Evolutionary conservation across 1,284 basidiomycete species (phyloP), one percentile per base, ranked within the genome.

Genomic region (Trametes pubescens): DNA sequence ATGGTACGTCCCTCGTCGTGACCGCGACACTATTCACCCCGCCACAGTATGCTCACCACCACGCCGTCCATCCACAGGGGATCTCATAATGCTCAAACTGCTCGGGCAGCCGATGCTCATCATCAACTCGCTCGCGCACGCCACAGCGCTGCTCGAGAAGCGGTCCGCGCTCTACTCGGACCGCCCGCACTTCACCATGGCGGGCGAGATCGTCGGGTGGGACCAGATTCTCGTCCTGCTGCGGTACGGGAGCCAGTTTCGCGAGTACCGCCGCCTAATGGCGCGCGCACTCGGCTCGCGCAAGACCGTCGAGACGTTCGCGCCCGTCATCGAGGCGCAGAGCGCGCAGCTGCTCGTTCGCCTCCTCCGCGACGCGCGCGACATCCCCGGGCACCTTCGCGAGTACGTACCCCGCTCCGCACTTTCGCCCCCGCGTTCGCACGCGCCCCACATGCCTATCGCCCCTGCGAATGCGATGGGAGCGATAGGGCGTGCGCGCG

Each of bases 21-120:
- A 7, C 22, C 24, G 16, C 43, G 5, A 7, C 14, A n/a, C 13
- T 6, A 44, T 10, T 11, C 8, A 8, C n/a, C 32, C 29, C 29
- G 29, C 29, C n/a, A 34, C 53, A 35, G 21, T 21, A 2, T 6
- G n/a, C 51, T 6, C 35, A 22, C 32, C 47, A 0, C 32, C 7
- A 35, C 10, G 21, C 13, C 34, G 40, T 13, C 37, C 8, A 16
- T 4, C 4, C 35, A 4, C 38, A 74, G 74, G 73, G 6, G 70
- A 72, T 47, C 70, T 75, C 40, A 56, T 74, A 16, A 69, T 65
- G 24, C 53, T 70, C 34, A 86, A 82, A 26, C 76, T 90, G 22
- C 76, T 90, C 9, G 88, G 87, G 2, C 87, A 88, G 65, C 80
- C 85, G 37, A 76, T 90, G 40, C 72, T 92, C 53, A 77, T 91